Evolutionary conservation across 2,329 filamentous ascomycete species (phyloP).

Genomic region (Alternaria sp.): DNA sequence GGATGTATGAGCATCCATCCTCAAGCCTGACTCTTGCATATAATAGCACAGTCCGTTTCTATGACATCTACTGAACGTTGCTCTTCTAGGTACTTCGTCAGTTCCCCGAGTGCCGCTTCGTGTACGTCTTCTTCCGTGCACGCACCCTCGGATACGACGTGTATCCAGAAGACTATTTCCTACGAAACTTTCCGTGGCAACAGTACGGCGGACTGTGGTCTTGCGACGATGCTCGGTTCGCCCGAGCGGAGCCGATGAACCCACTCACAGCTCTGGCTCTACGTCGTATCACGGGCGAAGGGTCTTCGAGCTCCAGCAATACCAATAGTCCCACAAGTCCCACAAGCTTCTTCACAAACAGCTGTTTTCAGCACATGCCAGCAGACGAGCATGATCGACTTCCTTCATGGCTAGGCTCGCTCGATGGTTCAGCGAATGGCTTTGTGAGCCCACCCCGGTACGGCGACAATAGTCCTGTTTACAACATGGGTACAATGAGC

Average conservation of each 20-base stretch:
- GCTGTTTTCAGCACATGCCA: conserved; percentile 14
- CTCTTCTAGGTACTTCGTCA: conserved; percentile 43
- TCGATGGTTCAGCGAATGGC: conserved; percentile 17
- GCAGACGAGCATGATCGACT: conserved; percentile 1
- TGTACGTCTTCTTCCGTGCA: conserved; percentile 49
- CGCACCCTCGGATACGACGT: conserved; percentile 47
- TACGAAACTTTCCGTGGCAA: conserved; percentile 48
- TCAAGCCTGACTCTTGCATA: conserved; percentile 2
- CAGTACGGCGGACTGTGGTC: conserved; percentile 48
- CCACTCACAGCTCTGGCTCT: conserved; percentile 33
- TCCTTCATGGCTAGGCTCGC: conserved; percentile 17
- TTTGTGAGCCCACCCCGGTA: conserved; percentile 2
- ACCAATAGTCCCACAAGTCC: conserved; percentile 23
- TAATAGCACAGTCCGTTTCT: not conserved
- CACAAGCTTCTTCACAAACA: conserved; percentile 22
- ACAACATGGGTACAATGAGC: conserved; percentile 27
- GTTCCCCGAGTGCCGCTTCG: conserved; percentile 46
- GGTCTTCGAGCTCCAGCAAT: conserved; percentile 20
- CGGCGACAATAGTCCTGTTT: conserved; percentile 14
- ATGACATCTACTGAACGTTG: conserved; percentile 31
- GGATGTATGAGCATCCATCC: conserved; percentile 46
- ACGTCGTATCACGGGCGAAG: conserved; percentile 39
- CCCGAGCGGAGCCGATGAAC: conserved; percentile 34
- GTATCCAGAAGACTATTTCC: conserved; percentile 48
- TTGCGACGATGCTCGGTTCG: conserved; percentile 48